A percentile compares a stretch with the other conserved stretches of the same genome.
Conservation (phyloP, 2,329 filamentous ascomycete species). For the Chaetomiaceae sp. region DNA sequence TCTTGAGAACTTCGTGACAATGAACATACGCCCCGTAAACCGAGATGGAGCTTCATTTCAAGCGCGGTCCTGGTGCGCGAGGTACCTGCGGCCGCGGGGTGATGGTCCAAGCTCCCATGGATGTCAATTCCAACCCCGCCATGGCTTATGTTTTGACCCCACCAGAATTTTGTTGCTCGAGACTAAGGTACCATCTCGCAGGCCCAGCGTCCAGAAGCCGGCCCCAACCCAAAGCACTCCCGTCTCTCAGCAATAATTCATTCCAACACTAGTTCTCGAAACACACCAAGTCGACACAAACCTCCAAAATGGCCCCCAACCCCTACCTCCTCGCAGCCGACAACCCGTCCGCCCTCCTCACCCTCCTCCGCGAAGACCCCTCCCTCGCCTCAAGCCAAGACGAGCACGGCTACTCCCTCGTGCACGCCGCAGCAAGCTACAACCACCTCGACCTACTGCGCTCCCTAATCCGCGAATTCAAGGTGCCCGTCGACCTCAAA, state of each 20-base stretch:
- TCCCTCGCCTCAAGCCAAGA: constrained; percentile 77
- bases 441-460: constrained; percentile 78
- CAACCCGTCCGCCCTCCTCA: constrained; percentile 67
- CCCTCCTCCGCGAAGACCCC: constrained; percentile 69
- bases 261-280: neutral
- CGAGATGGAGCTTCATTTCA: too few relatives aligned
- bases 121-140: constrained; percentile 14
- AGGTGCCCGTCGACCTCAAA: constrained; percentile 72
- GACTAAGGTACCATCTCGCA: too few relatives aligned
- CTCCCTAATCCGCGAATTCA: constrained; percentile 67
- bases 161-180: constrained; percentile 2
- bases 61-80: too few relatives aligned
- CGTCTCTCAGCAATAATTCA: too few relatives aligned
- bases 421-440: constrained; percentile 93
- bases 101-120: neutral
- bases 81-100: too few relatives aligned
- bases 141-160: constrained; percentile 7
- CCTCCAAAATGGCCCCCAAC: constrained; percentile 50
- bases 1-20: too few relatives aligned
- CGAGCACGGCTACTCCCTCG: constrained; percentile 85
- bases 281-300: neutral
- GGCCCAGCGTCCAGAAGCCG: too few relatives aligned
- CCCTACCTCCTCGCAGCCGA: constrained; percentile 77
- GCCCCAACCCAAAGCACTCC: too few relatives aligned
- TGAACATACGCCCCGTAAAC: too few relatives aligned